A percentile compares a stretch with the other conserved stretches of the same genome.
These are phyloP conservation scores for Acacia melanoxylon DNA, from an alignment of 306 rosid genomes.

Conservation along the genomic window DNA sequence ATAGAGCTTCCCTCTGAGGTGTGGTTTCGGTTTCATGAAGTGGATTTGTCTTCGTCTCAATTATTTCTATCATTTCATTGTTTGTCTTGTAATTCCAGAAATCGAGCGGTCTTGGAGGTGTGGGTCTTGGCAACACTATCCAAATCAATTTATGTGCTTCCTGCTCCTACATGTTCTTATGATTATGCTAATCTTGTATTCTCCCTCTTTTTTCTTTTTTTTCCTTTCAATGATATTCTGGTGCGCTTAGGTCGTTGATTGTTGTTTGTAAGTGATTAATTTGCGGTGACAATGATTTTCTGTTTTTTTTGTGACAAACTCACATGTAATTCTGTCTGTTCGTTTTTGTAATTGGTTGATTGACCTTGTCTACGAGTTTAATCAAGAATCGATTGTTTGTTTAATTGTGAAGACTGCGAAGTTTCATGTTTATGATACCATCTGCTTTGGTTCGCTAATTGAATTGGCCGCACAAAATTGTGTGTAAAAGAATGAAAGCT, in stretches of 20 bases:
- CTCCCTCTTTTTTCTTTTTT: too few relatives aligned
- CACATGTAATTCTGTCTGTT: too few relatives aligned
- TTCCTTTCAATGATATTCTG: not conserved
- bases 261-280: not conserved
- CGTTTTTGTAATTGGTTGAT: too few relatives aligned
- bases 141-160: constrained; percentile 66
- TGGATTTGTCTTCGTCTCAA: not conserved
- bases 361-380: too few relatives aligned
- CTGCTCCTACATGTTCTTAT: constrained; percentile 64
- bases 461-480: too few relatives aligned
- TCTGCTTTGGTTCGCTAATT: too few relatives aligned
- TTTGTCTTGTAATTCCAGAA: constrained; percentile 40
- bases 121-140: constrained; percentile 62
- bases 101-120: constrained; percentile 35
- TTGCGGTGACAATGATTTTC: not conserved
- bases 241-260: not conserved
- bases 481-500: too few relatives aligned
- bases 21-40: constrained; percentile 18
- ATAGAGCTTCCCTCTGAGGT: constrained; percentile 31
- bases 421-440: too few relatives aligned
- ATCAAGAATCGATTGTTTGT: too few relatives aligned
- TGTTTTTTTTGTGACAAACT: not conserved
- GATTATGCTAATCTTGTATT: not conserved
- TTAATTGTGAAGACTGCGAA: too few relatives aligned
- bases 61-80: not conserved